Evolutionary conservation across 495 filamentous ascomycete species (phyloP).

Genomic region (Neohortaea acidophila): DNA sequence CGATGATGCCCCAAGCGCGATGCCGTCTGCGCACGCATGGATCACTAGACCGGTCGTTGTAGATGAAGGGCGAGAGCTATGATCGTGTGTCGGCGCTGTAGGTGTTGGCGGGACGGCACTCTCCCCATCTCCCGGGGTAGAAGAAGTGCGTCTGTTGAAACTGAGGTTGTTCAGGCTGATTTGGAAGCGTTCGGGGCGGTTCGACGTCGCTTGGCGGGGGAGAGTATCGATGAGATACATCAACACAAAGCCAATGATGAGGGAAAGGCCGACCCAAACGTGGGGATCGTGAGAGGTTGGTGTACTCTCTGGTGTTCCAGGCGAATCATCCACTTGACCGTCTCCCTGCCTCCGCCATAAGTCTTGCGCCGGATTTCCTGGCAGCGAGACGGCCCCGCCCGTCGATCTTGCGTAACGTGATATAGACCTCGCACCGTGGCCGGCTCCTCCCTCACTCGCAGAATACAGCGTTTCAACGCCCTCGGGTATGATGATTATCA

Average conservation of each 20-base stretch:
- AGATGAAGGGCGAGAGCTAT: slow-evolving; percentile 32
- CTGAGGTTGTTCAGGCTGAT: slow-evolving; percentile 71
- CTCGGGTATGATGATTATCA: slow-evolving; percentile 96
- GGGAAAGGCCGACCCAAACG: slow-evolving; percentile 67
- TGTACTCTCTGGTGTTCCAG: not conserved
- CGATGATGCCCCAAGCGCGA: slow-evolving; percentile 81
- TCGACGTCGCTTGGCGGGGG: slow-evolving; percentile 51
- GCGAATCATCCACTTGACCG: not conserved
- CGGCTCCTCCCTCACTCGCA: slow-evolving; percentile 32
- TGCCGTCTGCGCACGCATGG: slow-evolving; percentile 90
- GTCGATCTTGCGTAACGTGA: not conserved
- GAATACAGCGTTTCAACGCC: slow-evolving; percentile 83
- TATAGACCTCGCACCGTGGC: slow-evolving; percentile 24
- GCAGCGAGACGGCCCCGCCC: not conserved
- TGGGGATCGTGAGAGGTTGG: slow-evolving; percentile 36
- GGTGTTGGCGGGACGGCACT: slow-evolving; percentile 16
- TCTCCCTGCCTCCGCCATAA: not conserved
- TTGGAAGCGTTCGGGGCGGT: slow-evolving; percentile 42
- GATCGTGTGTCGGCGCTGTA: not conserved
- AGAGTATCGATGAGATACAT: slow-evolving; percentile 95
- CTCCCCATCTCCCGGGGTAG: slow-evolving; percentile 12
- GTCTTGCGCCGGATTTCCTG: not conserved
- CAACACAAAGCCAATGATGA: slow-evolving; percentile 79
- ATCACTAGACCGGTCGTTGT: slow-evolving; percentile 92
- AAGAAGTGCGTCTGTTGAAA: slow-evolving; percentile 30